Percentiles rank a stretch among this genome's conserved stretches.
phyloP scores from a whole-genome alignment of 306 rosid genomes.

The Prunus davidiana region DNA sequence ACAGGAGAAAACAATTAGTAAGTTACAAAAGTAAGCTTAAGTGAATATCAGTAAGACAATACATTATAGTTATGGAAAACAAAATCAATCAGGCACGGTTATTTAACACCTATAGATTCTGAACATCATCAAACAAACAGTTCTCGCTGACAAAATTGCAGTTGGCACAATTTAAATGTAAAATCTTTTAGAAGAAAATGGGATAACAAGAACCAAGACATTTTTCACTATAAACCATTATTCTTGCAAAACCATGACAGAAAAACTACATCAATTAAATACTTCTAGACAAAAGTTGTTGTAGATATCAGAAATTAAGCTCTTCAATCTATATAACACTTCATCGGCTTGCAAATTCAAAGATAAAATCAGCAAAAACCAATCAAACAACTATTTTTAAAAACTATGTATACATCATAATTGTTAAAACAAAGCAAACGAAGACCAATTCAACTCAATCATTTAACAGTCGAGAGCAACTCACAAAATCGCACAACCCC shows the following conservation, averaged over 20 bases:
- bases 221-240: not conserved
- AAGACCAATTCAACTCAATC: not conserved
- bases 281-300: not conserved
- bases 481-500: not conserved
- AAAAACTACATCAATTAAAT: not conserved
- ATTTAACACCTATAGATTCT: not conserved
- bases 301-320: not conserved
- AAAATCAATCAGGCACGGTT: not conserved
- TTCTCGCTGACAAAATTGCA: not conserved
- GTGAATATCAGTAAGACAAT: not conserved
- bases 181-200: not conserved
- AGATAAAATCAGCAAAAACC: not conserved
- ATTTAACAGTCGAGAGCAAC: not conserved
- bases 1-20: conserved; percentile 19
- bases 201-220: not conserved
- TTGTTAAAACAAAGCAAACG: too few relatives aligned
- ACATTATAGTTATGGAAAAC: not conserved
- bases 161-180: not conserved
- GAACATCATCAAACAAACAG: not conserved
- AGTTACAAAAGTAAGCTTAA: conserved; percentile 16
- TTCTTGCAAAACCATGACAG: not conserved
- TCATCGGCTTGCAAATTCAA: not conserved
- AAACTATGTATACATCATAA: too few relatives aligned
- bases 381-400: too few relatives aligned
- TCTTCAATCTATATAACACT: not conserved